These are phyloP conservation scores for barley (Hordeum vulgare) DNA, from an alignment of 176 grass and related monocot species.

Conservation along the genomic window MorexV3_pseudomolecules_assembly NC_058519.1:156856933-156857432, in stretches of 20 bases:
- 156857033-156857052: slow-evolving; percentile 88
- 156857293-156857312: slow-evolving; percentile 27
- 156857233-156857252: slow-evolving; percentile 45
- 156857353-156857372: slow-evolving; percentile 22
- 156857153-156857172: slow-evolving; percentile 69
- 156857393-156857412: not conserved
- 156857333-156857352: slow-evolving; percentile 86
- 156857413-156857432: not conserved
- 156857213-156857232: slow-evolving; percentile 53
- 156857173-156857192: slow-evolving; percentile 57
- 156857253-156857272: slow-evolving; percentile 45
- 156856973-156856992: slow-evolving; percentile 7
- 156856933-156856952: not conserved
- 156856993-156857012: slow-evolving; percentile 86
- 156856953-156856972: not conserved
- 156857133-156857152: slow-evolving; percentile 63
- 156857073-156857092: slow-evolving; percentile 11
- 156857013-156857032: slow-evolving; percentile 77
- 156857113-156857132: slow-evolving; percentile 11
- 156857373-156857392: not conserved
- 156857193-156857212: slow-evolving; percentile 56
- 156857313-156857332: slow-evolving; percentile 52
- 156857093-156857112: not conserved
- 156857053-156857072: slow-evolving; percentile 57
- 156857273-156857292: slow-evolving; percentile 21